Conservation (phyloP, 2,329 filamentous ascomycete species). For the Colletotrichum simmondsii region DNA sequence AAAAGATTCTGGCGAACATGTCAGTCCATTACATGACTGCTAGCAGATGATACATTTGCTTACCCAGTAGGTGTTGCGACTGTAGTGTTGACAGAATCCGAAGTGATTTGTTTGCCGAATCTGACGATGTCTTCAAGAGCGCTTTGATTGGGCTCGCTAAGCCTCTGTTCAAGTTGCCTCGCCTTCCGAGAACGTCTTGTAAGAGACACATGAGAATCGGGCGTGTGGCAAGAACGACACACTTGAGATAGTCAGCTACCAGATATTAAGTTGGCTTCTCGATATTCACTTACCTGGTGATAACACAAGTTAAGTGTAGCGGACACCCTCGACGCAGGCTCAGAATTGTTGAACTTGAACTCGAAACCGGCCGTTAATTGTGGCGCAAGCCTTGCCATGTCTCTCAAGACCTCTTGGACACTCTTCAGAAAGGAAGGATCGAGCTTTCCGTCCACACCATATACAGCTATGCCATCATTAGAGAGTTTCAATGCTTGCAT, state of each 20-base stretch:
- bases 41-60: rapidly evolving
- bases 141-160: slow-evolving; percentile 17
- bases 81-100: slow-evolving; percentile 11
- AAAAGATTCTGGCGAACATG: not conserved
- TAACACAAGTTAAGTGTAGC: slow-evolving; percentile 21
- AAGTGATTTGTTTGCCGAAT: slow-evolving; percentile 20
- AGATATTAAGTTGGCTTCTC: not conserved
- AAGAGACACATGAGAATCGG: slow-evolving; percentile 15
- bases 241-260: not conserved
- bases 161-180: slow-evolving; percentile 6
- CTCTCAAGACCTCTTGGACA: slow-evolving; percentile 4
- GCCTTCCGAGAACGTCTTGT: slow-evolving; percentile 1
- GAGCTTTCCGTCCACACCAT: slow-evolving; percentile 17
- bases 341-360: slow-evolving; percentile 15
- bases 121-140: slow-evolving; percentile 7
- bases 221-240: slow-evolving; percentile 11
- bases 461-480: not conserved
- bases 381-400: slow-evolving; percentile 7
- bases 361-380: slow-evolving; percentile 19
- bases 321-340: slow-evolving; percentile 10
- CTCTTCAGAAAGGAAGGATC: slow-evolving; percentile 11
- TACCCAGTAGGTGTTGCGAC: slow-evolving; percentile 9
- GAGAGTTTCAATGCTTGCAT: not conserved
- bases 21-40: too few relatives aligned
- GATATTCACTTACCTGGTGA: not conserved